Base-by-base conservation (phyloP, 2,329 filamentous ascomycete genomes). In the Fusarium hostae region DNA sequence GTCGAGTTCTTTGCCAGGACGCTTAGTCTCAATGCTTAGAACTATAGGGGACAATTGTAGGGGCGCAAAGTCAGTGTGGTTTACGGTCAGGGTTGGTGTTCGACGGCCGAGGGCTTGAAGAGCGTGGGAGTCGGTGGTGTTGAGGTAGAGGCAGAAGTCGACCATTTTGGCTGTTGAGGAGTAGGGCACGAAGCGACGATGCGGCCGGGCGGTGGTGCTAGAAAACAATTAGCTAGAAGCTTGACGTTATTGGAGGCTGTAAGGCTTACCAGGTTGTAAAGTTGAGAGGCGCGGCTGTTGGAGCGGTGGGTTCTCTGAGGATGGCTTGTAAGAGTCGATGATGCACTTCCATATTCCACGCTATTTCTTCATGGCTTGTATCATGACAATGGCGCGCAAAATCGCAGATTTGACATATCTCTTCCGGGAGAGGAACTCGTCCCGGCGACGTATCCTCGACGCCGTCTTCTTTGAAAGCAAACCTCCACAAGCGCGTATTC, bases 291-390 rank as follows among this genome's bases (percentile, higher is more conserved):
- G 11, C 5, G 6, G 57, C 37, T 2, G 22, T 37, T 0, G 30
- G 16, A 16, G 26, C 34, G 1, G 50, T 47, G 2, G 61, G 56
- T 3, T 62, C n/a, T n/a, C 70, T 28, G 0, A 74, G 0, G 8
- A 74, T 45, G 35, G 63, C 50, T 16, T 74, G 44, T 0, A 74
- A 15, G 0, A 74, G 60, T 6, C 71, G 71, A 40, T 66, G 58
- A 18, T 73, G 71, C 7, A 73, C 71, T n/a, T 74, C 67, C 34
- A 63, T 45, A 26, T 74, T 73, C 70, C 68, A 74, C 2, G 51
- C 43, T 2, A 50, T 48, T 20, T 74, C 71, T 11, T 74, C 71
- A 26, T 71, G 64, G 0, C 41, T 68, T 2, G 26, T 28, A 3
- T 69, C 60, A n/a, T 71, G 63, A 9, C 70, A 73, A 10, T 64